Conservation (phyloP, 2,329 filamentous ascomycete genomes). For the Xylaria sp. region DNA sequence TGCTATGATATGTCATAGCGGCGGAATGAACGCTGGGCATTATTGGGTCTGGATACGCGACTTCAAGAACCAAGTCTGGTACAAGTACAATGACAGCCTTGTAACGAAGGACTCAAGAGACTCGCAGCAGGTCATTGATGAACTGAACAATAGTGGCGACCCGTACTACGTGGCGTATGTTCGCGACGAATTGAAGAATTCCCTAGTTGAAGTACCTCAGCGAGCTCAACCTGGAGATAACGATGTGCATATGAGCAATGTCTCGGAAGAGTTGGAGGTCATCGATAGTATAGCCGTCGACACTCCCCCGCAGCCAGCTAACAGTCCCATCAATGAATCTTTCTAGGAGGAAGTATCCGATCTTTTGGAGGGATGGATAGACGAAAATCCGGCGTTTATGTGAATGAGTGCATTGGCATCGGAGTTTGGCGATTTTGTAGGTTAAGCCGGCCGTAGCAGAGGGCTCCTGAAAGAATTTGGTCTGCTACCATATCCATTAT, state of each 20-base stretch:
- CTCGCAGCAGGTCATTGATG: conserved; percentile 74
- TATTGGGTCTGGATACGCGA: conserved; percentile 98
- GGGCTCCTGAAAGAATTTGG: conserved; percentile 1
- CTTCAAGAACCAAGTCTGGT: conserved; percentile 83
- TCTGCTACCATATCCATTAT: neutral
- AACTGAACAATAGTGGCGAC: conserved; percentile 75
- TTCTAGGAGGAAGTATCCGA: conserved; percentile 13
- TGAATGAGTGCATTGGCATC: conserved; percentile 25
- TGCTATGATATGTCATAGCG: conserved; percentile 91
- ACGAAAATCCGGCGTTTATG: neutral
- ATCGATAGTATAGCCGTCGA: conserved; percentile 48
- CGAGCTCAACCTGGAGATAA: conserved; percentile 42
- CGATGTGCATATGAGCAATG: conserved; percentile 7
- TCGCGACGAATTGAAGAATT: conserved; percentile 71
- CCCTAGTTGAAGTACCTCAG: conserved; percentile 61
- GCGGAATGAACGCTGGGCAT: conserved; percentile 79
- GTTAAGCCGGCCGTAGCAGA: conserved; percentile 12
- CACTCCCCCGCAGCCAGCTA: conserved; percentile 30
- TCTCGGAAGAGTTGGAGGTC: conserved; percentile 43
- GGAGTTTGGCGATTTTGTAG: conserved; percentile 28
- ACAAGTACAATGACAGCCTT: conserved; percentile 90
- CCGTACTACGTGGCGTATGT: conserved; percentile 89
- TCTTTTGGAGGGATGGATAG: conserved; percentile 19
- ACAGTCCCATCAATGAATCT: conserved; percentile 29
- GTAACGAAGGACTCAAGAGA: conserved; percentile 76